Base-by-base conservation (phyloP, 2,329 filamentous ascomycete species). In the Chaetomium globosum region DNA sequence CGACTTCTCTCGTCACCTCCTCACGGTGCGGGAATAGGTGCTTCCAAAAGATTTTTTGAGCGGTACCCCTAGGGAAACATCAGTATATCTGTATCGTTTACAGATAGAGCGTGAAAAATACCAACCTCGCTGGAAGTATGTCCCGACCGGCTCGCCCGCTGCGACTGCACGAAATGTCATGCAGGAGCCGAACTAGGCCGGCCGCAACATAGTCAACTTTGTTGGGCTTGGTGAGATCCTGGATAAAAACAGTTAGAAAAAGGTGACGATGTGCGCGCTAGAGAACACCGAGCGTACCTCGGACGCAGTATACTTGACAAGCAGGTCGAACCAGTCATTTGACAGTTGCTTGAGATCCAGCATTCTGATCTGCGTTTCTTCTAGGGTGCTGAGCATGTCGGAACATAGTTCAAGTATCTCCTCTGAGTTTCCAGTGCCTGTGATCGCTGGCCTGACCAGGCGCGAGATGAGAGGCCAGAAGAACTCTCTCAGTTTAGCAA, bases 1-100 rank as follows among this genome's bases (percentile, higher is more conserved):
- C 65, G 4, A 46, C 43, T 16, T 65, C 57, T 13, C n/a, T 36
- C 12, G 33, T 31, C 13, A 28, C 52, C 16, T 69, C 69, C 30
- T 68, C 74, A 69, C 76, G 75, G 1, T 82, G 80, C 0, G 90
- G 89, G 69, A 92, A 92, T 0, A 93, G 78, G 71, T 89, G 88
- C 63, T 79, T 83, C 73, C 82, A 84, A 70, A 92, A 86, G 1
- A 93, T 74, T 3, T 77, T 76, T 59, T 80, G 78, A 10, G 82
- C 79, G 55, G 80, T 74, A 23, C 69, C 65, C 4, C 69, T 70
- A 8, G 62, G 48, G 19, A 70, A 64, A 10, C 4, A 51, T 70
- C 53, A 65, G 36, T 48, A 51, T 21, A 9, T 2, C 21, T 36
- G 16, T 4, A 49, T 21, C 3, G 8, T 9, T 26, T 26, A 1